phyloP scores from a whole-genome alignment of 1,139 yeast species.

The Maudiozyma humilis region DNA sequence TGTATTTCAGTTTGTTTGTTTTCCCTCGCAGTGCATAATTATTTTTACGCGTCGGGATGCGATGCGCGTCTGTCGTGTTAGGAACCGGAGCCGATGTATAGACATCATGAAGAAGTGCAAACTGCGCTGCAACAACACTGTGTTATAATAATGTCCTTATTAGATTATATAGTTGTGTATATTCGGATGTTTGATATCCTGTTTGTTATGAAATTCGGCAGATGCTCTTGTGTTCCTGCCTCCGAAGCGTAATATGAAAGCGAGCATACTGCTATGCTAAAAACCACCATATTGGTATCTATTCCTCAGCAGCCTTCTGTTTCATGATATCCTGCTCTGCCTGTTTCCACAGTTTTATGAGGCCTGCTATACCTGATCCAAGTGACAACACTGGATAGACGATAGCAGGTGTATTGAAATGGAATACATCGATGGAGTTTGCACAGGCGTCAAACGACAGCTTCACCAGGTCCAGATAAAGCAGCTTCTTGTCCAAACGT shows the following conservation, averaged over 20 bases:
- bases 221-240: too few relatives aligned
- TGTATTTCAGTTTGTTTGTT: background rate
- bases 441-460: conserved; percentile 37
- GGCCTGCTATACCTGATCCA: conserved; percentile 36
- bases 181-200: too few relatives aligned
- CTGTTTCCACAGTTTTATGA: conserved; percentile 33
- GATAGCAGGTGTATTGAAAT: conserved; percentile 31
- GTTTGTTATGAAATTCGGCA: too few relatives aligned
- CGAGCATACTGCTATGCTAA: too few relatives aligned
- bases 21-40: background rate
- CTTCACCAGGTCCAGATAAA: conserved; percentile 34
- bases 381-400: conserved; percentile 30
- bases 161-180: too few relatives aligned
- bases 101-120: too few relatives aligned
- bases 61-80: background rate
- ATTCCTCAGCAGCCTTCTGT: background rate
- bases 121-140: too few relatives aligned
- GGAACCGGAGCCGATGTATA: too few relatives aligned
- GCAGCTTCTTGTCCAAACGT: conserved; percentile 30
- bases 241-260: too few relatives aligned
- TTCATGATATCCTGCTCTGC: conserved; percentile 6
- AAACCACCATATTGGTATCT: too few relatives aligned
- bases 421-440: conserved; percentile 38
- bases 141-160: too few relatives aligned
- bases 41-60: background rate